A percentile compares a stretch with the other conserved stretches of the same genome.
Conservation (phyloP, 1,284 basidiomycete species). For the Mrakiaceae sp. region DNA sequence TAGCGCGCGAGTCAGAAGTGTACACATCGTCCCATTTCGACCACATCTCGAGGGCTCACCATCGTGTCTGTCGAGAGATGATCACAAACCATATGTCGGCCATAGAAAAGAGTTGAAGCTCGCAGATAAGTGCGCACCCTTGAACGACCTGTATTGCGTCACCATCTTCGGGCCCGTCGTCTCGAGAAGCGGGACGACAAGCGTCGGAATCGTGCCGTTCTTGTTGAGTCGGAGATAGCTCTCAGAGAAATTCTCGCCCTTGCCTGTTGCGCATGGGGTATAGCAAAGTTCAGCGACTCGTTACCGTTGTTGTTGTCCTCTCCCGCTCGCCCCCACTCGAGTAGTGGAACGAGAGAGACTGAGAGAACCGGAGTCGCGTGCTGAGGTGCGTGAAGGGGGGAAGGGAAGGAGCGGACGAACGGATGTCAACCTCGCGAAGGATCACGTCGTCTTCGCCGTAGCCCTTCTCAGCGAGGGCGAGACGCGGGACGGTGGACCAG, state of each 20-base stretch:
- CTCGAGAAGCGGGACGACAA: constrained; percentile 67
- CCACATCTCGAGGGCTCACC: no score
- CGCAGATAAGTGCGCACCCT: constrained; percentile 35
- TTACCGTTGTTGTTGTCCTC: no score
- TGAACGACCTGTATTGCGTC: constrained; percentile 66
- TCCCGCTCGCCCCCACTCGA: background rate
- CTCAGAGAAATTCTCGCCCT: constrained; percentile 39
- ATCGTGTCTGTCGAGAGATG: no score
- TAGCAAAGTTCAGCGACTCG: background rate
- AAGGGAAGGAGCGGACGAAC: constrained; percentile 18
- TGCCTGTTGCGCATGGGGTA: constrained; percentile 23
- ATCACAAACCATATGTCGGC: no score
- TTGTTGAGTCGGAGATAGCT: constrained; percentile 60
- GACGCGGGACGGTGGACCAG: constrained; percentile 28
- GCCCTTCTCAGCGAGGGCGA: constrained; percentile 36
- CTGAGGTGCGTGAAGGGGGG: background rate
- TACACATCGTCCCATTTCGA: no score
- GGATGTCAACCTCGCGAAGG: constrained; percentile 31
- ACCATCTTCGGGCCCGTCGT: constrained; percentile 59
- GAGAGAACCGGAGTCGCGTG: background rate
- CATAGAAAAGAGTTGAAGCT: no score
- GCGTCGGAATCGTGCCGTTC: constrained; percentile 68
- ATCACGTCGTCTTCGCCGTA: constrained; percentile 35
- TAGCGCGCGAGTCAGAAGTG: constrained; percentile 4
- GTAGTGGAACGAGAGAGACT: background rate